Base-by-base conservation (phyloP, 2,329 filamentous ascomycete species). In the Diaporthe destruens region DNA sequence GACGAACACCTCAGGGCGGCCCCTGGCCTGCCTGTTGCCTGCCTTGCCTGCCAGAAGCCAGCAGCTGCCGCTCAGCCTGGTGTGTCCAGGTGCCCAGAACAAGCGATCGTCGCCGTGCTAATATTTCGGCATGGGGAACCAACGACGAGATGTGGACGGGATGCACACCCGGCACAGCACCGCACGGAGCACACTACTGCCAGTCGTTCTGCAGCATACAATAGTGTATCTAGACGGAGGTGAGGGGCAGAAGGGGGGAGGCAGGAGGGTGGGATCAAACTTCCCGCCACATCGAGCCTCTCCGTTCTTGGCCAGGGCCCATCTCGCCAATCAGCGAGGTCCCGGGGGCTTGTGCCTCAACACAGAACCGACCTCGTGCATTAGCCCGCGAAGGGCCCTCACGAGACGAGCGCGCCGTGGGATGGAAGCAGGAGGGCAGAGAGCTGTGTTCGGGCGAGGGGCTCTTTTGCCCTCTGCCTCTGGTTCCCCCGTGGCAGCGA, bases 231-330 rank as follows among this genome's bases (percentile, higher is more conserved):
- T n/a, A n/a, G 36, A 32, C 20, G 32, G 8, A 32, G 36, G 47
- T 11, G 32, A 44, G 61, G 44, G 44, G 47, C n/a, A n/a, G 29
- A 29, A 5, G 29, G 29, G 29, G 29, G n/a, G n/a, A n/a, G n/a
- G n/a, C n/a, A 29, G 18, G 32, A 42, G 44, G 61, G 44, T 34
- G 61, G 61, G 61, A 66, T 66, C 61, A 66, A 53, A 66, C 61
- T 25, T 66, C 44, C 61, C 61, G 61, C 61, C 61, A 66, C 61
- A 66, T 66, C 61, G 61, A 66, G 47, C 47, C 61, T 66, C 61
- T 53, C 61, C 61, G 32, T 66, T 39, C 61, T 66, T 66, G 61
- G 61, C 61, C 61, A 20, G 32, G 32, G 47, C 20, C 61, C 16
- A 7, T 32, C 47, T 66, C 47, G 61, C 61, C 61, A 66, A 66